Conservation (phyloP, 225 moss, liverwort and hornwort species). For the Bryum argenteum region DNA sequence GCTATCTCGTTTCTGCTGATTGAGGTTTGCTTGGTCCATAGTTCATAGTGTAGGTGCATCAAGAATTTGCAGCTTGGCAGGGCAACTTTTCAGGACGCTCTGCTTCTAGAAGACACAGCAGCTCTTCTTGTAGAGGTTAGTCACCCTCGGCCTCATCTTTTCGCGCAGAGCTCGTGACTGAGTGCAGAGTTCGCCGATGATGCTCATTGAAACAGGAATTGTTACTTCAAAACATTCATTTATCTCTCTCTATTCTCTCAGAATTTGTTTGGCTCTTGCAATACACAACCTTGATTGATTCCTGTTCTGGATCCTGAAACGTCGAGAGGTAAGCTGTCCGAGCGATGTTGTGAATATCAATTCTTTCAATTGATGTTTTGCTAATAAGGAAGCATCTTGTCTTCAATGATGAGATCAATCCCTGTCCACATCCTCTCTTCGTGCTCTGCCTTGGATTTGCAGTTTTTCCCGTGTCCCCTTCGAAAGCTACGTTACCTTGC, state of each 20-base stretch:
- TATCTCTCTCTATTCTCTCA: not conserved
- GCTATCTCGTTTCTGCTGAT: slow-evolving; percentile 15
- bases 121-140: not conserved
- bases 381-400: not conserved
- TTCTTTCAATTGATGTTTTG: not conserved
- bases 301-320: not conserved
- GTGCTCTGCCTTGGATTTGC: not conserved
- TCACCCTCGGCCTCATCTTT: not conserved
- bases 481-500: not conserved
- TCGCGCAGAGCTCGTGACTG: not conserved
- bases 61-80: not conserved
- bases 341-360: not conserved
- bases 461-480: not conserved
- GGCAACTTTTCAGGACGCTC: not conserved
- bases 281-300: not conserved
- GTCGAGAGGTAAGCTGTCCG: not conserved
- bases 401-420: not conserved
- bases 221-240: not conserved
- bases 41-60: not conserved
- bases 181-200: not conserved
- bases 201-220: not conserved
- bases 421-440: not conserved
- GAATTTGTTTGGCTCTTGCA: not conserved
- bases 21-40: not conserved
- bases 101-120: not conserved